Percentiles rank a stretch among this genome's conserved stretches.
Evolutionary conservation across 345 rosid genomes (phyloP).

Genomic region (Ailanthus altissimus): DNA sequence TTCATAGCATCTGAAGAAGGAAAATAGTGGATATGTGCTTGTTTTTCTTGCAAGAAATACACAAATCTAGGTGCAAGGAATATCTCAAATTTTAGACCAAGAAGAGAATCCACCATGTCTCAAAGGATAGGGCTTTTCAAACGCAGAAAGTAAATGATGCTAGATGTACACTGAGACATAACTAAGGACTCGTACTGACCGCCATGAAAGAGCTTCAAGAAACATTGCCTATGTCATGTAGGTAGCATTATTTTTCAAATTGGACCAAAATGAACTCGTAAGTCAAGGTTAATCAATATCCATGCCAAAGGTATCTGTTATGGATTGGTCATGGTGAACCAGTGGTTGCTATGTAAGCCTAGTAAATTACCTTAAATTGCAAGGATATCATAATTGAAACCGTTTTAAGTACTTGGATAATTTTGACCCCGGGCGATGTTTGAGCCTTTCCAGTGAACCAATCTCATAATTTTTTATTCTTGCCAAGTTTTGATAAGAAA

Average conservation of each 20-base stretch:
- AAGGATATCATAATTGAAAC: background rate
- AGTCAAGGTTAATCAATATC: background rate
- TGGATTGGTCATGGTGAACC: background rate
- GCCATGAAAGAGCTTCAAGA: background rate
- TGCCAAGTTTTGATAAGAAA: background rate
- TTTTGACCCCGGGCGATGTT: background rate
- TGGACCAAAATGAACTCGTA: background rate
- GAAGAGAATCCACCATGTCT: background rate
- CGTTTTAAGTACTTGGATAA: background rate
- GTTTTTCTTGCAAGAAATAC: background rate
- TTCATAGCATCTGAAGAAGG: background rate
- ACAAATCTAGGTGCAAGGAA: background rate
- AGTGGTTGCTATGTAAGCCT: background rate
- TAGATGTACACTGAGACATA: background rate
- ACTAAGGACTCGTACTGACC: background rate
- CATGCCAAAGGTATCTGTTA: background rate
- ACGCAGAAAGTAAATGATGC: background rate
- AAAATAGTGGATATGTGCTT: background rate
- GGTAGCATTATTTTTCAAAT: background rate
- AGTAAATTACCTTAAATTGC: background rate
- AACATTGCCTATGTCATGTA: background rate
- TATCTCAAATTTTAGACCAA: conserved; percentile 3
- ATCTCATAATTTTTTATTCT: background rate
- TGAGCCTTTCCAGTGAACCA: background rate
- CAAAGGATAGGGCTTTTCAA: background rate